Evolutionary conservation across 441 rosid genomes (phyloP).

Genomic region (Adansonia madagascariensis): DNA sequence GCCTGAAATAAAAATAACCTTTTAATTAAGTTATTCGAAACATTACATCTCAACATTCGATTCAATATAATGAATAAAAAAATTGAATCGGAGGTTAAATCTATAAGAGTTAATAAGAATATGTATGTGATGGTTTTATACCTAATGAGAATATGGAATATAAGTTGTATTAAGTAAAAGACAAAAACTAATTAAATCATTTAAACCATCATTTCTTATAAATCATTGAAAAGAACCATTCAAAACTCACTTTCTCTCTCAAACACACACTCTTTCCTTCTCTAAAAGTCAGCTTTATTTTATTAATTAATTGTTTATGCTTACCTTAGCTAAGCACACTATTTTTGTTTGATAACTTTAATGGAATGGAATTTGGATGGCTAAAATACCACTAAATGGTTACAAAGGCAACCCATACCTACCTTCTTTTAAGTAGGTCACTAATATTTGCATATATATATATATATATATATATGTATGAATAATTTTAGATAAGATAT

Average conservation of each 20-base stretch:
- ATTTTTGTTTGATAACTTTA: slow-evolving; percentile 23
- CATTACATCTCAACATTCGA: too few species aligned
- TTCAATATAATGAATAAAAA: too few species aligned
- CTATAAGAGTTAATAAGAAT: too few species aligned
- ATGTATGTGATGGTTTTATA: too few species aligned
- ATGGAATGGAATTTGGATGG: slow-evolving; percentile 22
- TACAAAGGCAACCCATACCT: slow-evolving; percentile 14
- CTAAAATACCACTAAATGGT: slow-evolving; percentile 21
- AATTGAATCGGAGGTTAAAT: too few species aligned
- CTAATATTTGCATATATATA: slow-evolving; percentile 26
- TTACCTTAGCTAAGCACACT: slow-evolving; percentile 24
- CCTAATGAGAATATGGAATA: not conserved
- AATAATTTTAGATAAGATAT: too few species aligned
- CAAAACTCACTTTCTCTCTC: not conserved
- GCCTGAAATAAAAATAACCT: not conserved
- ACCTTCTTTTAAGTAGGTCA: slow-evolving; percentile 9
- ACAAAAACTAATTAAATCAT: not conserved
- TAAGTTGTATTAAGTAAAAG: not conserved
- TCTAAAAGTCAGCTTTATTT: not conserved
- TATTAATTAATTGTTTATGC: not conserved
- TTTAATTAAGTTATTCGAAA: not conserved
- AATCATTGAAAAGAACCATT: not conserved
- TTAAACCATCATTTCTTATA: not conserved
- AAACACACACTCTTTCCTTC: not conserved
- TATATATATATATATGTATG: not conserved